Evolutionary conservation across 2,329 filamentous ascomycete species (phyloP).

Genomic region (Ophiostoma quercus): DNA sequence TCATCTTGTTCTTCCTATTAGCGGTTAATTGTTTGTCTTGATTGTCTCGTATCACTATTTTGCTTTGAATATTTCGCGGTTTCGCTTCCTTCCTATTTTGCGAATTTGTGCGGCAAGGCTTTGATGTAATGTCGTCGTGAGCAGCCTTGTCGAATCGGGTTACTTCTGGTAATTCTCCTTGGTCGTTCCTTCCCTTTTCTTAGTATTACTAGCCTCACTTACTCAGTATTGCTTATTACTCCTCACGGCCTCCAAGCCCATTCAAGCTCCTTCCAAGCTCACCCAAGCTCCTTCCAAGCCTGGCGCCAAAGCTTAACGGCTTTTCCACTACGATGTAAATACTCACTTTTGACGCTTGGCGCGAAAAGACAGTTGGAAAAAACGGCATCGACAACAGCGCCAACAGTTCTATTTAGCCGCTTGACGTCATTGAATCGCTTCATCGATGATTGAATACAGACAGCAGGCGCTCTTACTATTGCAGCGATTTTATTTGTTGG

Average conservation of each 20-base stretch:
- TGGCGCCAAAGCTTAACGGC: conserved; percentile 2
- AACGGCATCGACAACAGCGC: background rate
- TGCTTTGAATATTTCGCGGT: background rate
- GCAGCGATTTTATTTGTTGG: background rate
- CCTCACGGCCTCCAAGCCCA: background rate
- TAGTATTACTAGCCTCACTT: background rate
- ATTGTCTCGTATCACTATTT: background rate
- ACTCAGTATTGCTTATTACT: background rate
- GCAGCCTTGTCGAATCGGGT: conserved; percentile 4
- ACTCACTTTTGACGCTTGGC: background rate
- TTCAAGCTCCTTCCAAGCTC: background rate
- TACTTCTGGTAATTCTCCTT: background rate
- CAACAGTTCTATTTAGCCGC: background rate
- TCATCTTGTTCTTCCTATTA: background rate
- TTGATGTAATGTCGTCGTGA: background rate
- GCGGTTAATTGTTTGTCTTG: background rate
- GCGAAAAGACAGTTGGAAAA: background rate
- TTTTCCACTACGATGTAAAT: background rate
- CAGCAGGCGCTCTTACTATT: background rate
- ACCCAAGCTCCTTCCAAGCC: background rate
- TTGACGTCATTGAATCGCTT: background rate
- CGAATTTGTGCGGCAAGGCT: background rate
- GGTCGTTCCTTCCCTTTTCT: background rate
- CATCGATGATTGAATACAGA: background rate
- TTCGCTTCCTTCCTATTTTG: background rate